These are phyloP conservation scores for Blastobotrys parvus DNA, from an alignment of 805 yeast species.

Conservation along the genomic window DNA sequence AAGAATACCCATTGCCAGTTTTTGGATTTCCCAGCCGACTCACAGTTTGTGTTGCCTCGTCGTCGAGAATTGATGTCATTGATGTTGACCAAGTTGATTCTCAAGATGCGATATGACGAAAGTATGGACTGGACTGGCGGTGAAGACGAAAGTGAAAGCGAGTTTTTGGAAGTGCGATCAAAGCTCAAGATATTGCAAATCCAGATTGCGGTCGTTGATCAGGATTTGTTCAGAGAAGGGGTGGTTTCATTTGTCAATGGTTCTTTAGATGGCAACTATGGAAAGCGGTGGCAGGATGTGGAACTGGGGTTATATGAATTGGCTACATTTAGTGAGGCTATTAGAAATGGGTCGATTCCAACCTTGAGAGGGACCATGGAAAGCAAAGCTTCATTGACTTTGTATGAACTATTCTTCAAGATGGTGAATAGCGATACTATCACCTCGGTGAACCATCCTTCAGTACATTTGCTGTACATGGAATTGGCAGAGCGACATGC, in stretches of 20 bases:
- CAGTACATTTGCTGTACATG: slow-evolving; percentile 72
- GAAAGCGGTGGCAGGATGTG: slow-evolving; percentile 60
- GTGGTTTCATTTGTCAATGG: slow-evolving; percentile 53
- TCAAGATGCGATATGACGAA: slow-evolving; percentile 76
- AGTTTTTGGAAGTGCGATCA: slow-evolving; percentile 69
- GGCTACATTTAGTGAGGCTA: slow-evolving; percentile 66
- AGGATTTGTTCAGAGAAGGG: slow-evolving; percentile 52
- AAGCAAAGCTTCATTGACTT: slow-evolving; percentile 53
- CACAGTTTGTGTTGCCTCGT: slow-evolving; percentile 25
- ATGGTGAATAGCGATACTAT: slow-evolving; percentile 40
- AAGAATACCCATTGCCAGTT: slow-evolving; percentile 21
- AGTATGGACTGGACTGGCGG: slow-evolving; percentile 52
- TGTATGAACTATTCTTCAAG: slow-evolving; percentile 49
- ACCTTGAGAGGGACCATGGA: slow-evolving; percentile 53
- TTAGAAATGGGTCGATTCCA: slow-evolving; percentile 69
- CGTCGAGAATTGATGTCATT: slow-evolving; percentile 50
- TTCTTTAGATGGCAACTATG: slow-evolving; percentile 30
- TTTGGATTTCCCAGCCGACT: slow-evolving; percentile 22
- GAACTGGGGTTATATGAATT: slow-evolving; percentile 86
- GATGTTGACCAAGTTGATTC: slow-evolving; percentile 58
- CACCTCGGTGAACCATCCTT: slow-evolving; percentile 59
- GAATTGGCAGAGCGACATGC: slow-evolving; percentile 80
- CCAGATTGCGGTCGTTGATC: slow-evolving; percentile 54
- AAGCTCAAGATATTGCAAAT: slow-evolving; percentile 78
- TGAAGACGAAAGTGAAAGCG: slow-evolving; percentile 66